These are phyloP conservation scores for Neospermospora avenae DNA, from an alignment of 2,329 filamentous ascomycete genomes.

Conservation along the genomic window DNA sequence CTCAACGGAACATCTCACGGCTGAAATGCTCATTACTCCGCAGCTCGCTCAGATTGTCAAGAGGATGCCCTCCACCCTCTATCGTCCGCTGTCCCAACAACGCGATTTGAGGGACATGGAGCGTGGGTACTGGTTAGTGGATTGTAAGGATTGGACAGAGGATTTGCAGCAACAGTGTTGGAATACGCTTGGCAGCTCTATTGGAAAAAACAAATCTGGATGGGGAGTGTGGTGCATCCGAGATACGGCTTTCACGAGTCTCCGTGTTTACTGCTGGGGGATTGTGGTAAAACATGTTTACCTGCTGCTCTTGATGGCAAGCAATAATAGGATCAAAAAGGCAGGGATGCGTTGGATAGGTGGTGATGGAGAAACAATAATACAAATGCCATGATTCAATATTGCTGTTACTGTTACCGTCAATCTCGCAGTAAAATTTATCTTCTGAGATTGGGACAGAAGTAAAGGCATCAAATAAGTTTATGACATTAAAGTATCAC, in stretches of 20 bases:
- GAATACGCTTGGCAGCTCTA: slow-evolving; percentile 56
- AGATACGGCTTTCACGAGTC: slow-evolving; percentile 38
- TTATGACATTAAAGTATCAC: too few relatives aligned
- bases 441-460: too few relatives aligned
- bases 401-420: too few relatives aligned
- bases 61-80: slow-evolving; percentile 42
- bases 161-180: slow-evolving; percentile 53
- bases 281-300: slow-evolving; percentile 70
- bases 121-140: slow-evolving; percentile 74
- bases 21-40: slow-evolving; percentile 52
- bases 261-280: slow-evolving; percentile 78
- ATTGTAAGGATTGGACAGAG: slow-evolving; percentile 52
- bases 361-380: slow-evolving; percentile 52
- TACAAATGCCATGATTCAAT: slow-evolving; percentile 44
- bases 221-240: slow-evolving; percentile 64
- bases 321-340: slow-evolving; percentile 56
- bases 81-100: slow-evolving; percentile 45
- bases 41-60: slow-evolving; percentile 51
- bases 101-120: slow-evolving; percentile 58
- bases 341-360: slow-evolving; percentile 65
- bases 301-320: slow-evolving; percentile 70
- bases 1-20: slow-evolving; percentile 44
- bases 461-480: too few relatives aligned
- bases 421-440: too few relatives aligned
- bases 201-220: slow-evolving; percentile 57